Percentiles rank a stretch among this genome's conserved stretches.
Conservation (phyloP, 208 protist genomes). For the Herpetomonas tarakana region DNA sequence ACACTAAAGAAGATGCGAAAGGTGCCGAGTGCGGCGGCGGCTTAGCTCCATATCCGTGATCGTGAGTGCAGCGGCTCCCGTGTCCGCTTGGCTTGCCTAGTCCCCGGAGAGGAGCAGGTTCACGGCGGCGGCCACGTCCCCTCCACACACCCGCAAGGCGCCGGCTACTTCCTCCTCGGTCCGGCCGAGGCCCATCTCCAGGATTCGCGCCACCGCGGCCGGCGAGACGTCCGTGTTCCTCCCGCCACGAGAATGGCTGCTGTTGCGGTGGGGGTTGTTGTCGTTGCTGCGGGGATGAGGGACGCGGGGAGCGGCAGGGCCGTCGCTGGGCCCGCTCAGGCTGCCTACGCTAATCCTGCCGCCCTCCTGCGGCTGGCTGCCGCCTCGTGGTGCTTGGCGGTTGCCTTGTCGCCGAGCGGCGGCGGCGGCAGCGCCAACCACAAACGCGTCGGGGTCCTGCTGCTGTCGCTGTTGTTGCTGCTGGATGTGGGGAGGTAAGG, state of each 20-base stretch:
- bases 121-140: constrained; percentile 52
- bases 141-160: constrained; percentile 39
- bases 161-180: constrained; percentile 30
- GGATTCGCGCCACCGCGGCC: constrained; percentile 29
- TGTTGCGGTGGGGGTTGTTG: too few relatives aligned
- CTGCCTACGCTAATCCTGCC: constrained; percentile 2
- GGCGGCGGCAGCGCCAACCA: background rate
- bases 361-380: background rate
- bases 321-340: constrained; percentile 2
- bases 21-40: too few relatives aligned
- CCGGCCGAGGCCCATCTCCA: constrained; percentile 50
- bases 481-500: constrained; percentile 14
- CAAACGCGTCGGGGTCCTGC: background rate
- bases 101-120: constrained; percentile 59
- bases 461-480: constrained; percentile 6
- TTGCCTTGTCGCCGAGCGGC: background rate
- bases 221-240: constrained; percentile 13
- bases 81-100: too few relatives aligned
- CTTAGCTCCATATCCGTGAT: too few relatives aligned
- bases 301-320: too few relatives aligned
- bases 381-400: background rate
- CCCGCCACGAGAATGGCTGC: constrained; percentile 10
- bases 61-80: too few relatives aligned
- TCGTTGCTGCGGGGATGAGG: too few relatives aligned
- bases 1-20: too few relatives aligned